A percentile compares a stretch with the other conserved stretches of the same genome.
Evolutionary conservation across 345 rosid genomes (phyloP).

Genomic region (Corchorus capsularis): DNA sequence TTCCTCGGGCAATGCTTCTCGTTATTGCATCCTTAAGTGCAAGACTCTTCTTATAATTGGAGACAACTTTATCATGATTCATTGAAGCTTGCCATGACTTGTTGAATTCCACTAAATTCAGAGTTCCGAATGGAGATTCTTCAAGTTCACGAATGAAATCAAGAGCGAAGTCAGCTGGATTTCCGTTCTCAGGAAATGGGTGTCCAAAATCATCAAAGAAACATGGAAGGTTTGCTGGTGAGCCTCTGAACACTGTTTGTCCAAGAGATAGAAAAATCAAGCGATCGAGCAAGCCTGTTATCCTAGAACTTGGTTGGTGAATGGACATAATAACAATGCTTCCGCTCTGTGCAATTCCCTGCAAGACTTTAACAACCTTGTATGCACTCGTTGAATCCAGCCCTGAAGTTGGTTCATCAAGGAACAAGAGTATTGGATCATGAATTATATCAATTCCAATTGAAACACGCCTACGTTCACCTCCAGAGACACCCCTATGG

Average conservation of each 20-base stretch:
- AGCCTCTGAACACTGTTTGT: too few relatives aligned
- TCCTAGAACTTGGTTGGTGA: conserved; percentile 88
- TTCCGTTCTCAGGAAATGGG: conserved; percentile 42
- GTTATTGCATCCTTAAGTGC: conserved; percentile 68
- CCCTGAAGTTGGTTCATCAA: conserved; percentile 87
- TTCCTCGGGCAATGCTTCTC: conserved; percentile 73
- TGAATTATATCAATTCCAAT: conserved; percentile 26
- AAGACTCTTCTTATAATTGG: too few relatives aligned
- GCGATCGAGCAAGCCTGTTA: conserved; percentile 64
- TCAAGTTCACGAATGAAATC: conserved; percentile 84
- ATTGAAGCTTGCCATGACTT: conserved; percentile 50
- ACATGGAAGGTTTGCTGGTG: too few relatives aligned
- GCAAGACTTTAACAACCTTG: conserved; percentile 83
- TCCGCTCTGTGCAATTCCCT: conserved; percentile 75
- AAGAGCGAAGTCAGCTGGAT: conserved; percentile 70
- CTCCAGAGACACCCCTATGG: conserved; percentile 74
- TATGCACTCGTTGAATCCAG: conserved; percentile 85
- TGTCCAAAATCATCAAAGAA: too few relatives aligned
- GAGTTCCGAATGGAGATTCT: conserved; percentile 70
- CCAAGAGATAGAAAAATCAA: conserved; percentile 47
- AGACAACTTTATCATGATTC: conserved; percentile 8
- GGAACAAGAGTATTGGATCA: conserved; percentile 76
- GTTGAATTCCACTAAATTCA: conserved; percentile 65
- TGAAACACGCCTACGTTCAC: conserved; percentile 39
- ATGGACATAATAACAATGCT: conserved; percentile 86